Base-by-base conservation (phyloP, 352 stramenopile genomes). In the Blastocystis sp. region DNA sequence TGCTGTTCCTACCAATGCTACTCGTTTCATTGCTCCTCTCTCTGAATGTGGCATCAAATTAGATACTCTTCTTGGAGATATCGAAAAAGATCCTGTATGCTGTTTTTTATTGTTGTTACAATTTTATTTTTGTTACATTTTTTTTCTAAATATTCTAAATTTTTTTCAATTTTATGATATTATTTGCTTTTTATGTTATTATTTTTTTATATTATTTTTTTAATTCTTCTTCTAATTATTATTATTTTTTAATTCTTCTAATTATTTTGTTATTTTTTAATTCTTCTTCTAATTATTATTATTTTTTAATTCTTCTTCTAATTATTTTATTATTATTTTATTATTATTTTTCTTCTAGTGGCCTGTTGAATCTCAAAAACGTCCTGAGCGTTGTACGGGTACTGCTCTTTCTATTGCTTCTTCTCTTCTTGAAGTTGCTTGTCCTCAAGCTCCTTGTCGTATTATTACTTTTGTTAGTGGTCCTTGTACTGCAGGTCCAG, bases 401-500 rank as follows among this genome's bases (percentile, higher is more conserved):
- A 83, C 85, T 40, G 91, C 91, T 2, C 73, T 99, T 21, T 84
- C 75, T 2, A 82, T 97, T 16, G 91, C 88, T n/a, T 83, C 93
- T 0, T 84, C 82, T 2, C 70, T 99, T 5, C 71, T 97, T 4
- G 88, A 97, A 64, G 78, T 90, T 16, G 86, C 52, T 84, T 16
- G 89, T 91, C 73, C 88, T 84, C 64, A 80, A 85, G 42, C 79
- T 89, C 27, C 88, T 30, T 86, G 84, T 4, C 76, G 89, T 41
- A 87, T 99, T 46, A 95, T 98, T 88, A 80, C 95, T 58, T 98
- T 99, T 67, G 83, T 94, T 11, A 84, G 85, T 31, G 91, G 91
- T 6, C 90, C 90, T 5, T 84, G 84, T 55, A 99, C 89, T 0
- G 79, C 87, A 19, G 91, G 91, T 6, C 88, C 88, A 0, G 91